A percentile compares a stretch with the other conserved stretches of the same genome.
Conservation (phyloP, 2,329 filamentous ascomycete genomes). For the Pseudovirgaria hyperparasitica region DNA sequence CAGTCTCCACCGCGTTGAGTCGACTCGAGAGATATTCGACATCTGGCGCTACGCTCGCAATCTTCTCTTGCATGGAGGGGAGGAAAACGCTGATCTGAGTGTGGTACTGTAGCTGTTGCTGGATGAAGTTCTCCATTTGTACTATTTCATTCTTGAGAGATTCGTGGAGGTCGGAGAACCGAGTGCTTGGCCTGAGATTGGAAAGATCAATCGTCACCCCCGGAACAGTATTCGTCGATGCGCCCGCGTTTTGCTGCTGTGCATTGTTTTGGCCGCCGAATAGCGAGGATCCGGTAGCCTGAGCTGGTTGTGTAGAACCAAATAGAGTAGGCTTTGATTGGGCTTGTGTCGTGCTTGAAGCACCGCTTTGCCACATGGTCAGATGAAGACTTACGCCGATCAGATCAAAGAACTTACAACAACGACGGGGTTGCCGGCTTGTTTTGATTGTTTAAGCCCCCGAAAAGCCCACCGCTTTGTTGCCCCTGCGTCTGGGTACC, state of each 20-base stretch:
- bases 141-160: constrained; percentile 69
- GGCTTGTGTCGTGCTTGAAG: constrained; percentile 19
- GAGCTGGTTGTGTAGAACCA: constrained; percentile 9
- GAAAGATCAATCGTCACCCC: constrained; percentile 20
- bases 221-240: constrained; percentile 3
- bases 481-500: constrained; percentile 13
- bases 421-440: constrained; percentile 18
- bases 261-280: constrained; percentile 14
- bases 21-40: constrained; percentile 51
- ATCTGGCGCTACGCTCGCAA: constrained; percentile 52
- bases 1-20: constrained; percentile 49
- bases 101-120: constrained; percentile 63
- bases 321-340: constrained; percentile 19
- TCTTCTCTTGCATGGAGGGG: constrained; percentile 47
- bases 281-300: constrained; percentile 13
- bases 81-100: constrained; percentile 60
- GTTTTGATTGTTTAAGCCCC: constrained; percentile 12
- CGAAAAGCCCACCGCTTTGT: constrained; percentile 21
- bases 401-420: constrained; percentile 20
- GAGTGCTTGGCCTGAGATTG: constrained; percentile 73
- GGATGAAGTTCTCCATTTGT: constrained; percentile 65
- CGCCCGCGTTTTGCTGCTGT: constrained; percentile 12
- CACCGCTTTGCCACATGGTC: constrained; percentile 19
- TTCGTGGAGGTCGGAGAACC: constrained; percentile 81
- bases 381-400: constrained; percentile 11